Evolutionary conservation across 192 early-diverging fungal genomes (phyloP), one percentile per base, ranked within the genome.

Genomic region (Phycomyces nitens): DNA sequence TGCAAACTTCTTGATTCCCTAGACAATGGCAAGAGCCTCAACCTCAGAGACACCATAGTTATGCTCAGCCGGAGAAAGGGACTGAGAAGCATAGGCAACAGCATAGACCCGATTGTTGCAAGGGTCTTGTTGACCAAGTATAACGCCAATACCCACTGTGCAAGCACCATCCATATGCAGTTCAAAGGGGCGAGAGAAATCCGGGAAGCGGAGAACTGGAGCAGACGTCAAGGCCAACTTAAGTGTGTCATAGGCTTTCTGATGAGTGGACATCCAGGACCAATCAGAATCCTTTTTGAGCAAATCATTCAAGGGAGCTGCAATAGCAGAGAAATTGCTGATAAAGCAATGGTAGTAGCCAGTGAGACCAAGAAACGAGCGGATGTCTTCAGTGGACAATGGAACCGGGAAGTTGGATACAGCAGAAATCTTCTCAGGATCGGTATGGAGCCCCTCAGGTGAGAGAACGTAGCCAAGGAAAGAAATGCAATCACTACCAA

Each of bases 401-500:
- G 64, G 64, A 41, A 14, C 23, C 1, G 60, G 65, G 16, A n/a
- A 57, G 10, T 7, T 18, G 29, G 21, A 3, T 9, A 71, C 50
- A 15, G 58, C 22, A 2, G 15, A 3, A 8, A 62, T 56, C 27
- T 71, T 65, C 21, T 21, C 38, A 14, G 57, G 58, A 22, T 71
- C n/a, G 0, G 52, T 41, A 8, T 43, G n/a, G 5, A 64, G 23
- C 0, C 62, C 62, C 0, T 44, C n/a, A 23, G 62, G 49, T 5
- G 62, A 60, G 15, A 71, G 34, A 34, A 56, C n/a, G 26, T 49
- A 65, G 42, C 69, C 69, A 3, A 71, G 42, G 24, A 56, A 58
- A 3, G 18, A 15, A 15, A 50, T 18, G 0, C 43, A 20, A 20
- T 56, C 16, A 18, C 23, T 49, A 20, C 15, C 52, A 34, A 71